Conservation (phyloP, 176 grass and related monocot species). For the Eragrostis nindensis region DNA sequence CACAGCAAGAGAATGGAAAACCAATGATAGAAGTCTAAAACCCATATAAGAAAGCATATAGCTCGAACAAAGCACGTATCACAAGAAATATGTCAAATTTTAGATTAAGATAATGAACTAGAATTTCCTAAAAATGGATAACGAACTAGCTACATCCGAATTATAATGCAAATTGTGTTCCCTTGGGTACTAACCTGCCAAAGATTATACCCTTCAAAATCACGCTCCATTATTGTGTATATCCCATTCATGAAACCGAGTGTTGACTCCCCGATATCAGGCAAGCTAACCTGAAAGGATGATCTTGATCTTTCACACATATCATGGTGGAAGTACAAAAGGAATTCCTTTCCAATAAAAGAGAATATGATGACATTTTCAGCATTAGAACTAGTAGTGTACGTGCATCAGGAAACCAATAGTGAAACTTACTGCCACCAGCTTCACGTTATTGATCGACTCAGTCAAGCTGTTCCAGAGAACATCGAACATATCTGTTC, state of each 20-base stretch:
- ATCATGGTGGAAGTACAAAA: not conserved
- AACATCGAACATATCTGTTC: conserved; percentile 69
- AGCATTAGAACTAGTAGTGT: conserved; percentile 27
- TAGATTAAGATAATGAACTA: no score
- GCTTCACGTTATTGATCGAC: conserved; percentile 66
- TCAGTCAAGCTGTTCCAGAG: conserved; percentile 74
- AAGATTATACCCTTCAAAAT: conserved; percentile 68
- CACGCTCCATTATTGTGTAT: conserved; percentile 59
- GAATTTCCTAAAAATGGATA: not conserved
- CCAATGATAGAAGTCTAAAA: no score
- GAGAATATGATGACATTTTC: conserved; percentile 2
- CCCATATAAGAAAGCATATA: no score
- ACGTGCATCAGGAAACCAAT: conserved; percentile 18
- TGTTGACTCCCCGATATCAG: conserved; percentile 70
- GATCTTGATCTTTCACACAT: conserved; percentile 14
- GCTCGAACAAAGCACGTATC: no score
- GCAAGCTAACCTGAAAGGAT: conserved; percentile 77
- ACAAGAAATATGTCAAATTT: no score
- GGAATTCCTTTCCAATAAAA: not conserved
- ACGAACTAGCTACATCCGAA: not conserved
- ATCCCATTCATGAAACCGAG: conserved; percentile 65
- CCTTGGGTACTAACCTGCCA: conserved; percentile 76
- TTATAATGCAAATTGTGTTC: not conserved
- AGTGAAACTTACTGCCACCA: conserved; percentile 72
- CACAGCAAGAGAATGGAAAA: not conserved